Base-by-base conservation (phyloP, 2,329 filamentous ascomycete species). In the Calonectria pseudoreteaudii region DNA sequence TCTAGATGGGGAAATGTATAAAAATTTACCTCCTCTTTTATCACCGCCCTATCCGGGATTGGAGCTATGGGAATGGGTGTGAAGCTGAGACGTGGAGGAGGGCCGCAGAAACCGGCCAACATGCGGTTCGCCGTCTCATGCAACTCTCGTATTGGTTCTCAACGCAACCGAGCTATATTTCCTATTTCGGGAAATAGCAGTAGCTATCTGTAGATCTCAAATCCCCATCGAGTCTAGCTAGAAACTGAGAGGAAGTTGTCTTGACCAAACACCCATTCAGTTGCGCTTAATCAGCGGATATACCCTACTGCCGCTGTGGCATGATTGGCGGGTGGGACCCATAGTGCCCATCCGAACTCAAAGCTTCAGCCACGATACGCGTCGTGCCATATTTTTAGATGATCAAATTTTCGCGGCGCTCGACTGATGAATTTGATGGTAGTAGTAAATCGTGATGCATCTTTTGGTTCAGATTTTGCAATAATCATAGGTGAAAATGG, bases 311-410 rank as follows among this genome's bases (percentile, higher is more conserved):
- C 56, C 34, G 56, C 14, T 11, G 16, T 7, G 4, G 10, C 14
- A 18, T 62, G 56, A 62, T 62, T 62, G 56, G n/a, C 16, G 6
- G 16, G 10, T 38, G 23, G 56, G 56, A 26, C 38, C 56, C 56
- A 62, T 62, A 28, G 14, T 23, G 23, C 8, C 36, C 14, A 34
- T 23, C 36, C 14, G 56, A 62, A 41, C 36, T 16, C 20, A 62
- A 62, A 41, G 56, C 56, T 41, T 62, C 56, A 62, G 56, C 56
- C 56, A 62, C 56, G 23, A 26, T 62, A 62, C 56, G 56, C 56
- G 56, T 62, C 34, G 36, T 23, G 23, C 56, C 34, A 41, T 62
- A 41, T 62, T 62, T 62, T 41, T 38, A 62, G n/a, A 26, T 7
- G 56, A 62, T 62, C 56, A 11, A 5, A 4, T 26, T 10, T 62